Evolutionary conservation across 805 yeast species (phyloP), one percentile per base, ranked within the genome.

Genomic region (Lipomyces mesembrius): DNA sequence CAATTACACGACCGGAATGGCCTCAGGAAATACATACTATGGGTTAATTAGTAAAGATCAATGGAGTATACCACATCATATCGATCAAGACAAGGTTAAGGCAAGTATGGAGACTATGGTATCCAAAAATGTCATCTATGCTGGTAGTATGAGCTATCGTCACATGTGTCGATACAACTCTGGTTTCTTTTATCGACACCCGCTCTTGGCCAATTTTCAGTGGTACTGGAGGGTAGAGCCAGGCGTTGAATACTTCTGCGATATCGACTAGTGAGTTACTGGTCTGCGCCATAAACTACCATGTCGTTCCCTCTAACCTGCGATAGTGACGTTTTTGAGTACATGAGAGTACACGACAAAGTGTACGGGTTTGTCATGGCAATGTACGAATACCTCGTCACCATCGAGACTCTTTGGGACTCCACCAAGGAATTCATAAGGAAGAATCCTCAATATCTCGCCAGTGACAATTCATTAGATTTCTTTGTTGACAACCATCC

Each of bases 151-250:
- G 70, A 86, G 91, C 0, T 90, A 90, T 75, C 85, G 98, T 75
- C 93, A 94, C 77, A 95, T 95, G 98, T 95, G 98, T 78, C 84
- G 97, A 51, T 94, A 89, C 80, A 94, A 95, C 76, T 89, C 96
- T 2, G 98, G 98, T 0, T 90, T 83, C 76, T 95, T 95, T 79
- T 94, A 86, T 80, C 85, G 90, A 75, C 96, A 92, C 75, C 86
- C 87, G 64, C 76, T 92, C 57, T 79, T 93, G 72, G 77, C 81
- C 57, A 82, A 88, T 43, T 95, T 90, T 79, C 94, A 92, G 68
- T 95, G 88, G 83, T 94, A 94, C 79, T 93, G 97, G 87, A 84
- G 99, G 70, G 97, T 94, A 12, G 99, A 94, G 77, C 99, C 99
- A 0, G 92, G 88, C 70, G 92, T 93, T 60, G 87, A 90, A 74